Evolutionary conservation across 345 rosid genomes (phyloP).

Genomic region (Acer saccharum): DNA sequence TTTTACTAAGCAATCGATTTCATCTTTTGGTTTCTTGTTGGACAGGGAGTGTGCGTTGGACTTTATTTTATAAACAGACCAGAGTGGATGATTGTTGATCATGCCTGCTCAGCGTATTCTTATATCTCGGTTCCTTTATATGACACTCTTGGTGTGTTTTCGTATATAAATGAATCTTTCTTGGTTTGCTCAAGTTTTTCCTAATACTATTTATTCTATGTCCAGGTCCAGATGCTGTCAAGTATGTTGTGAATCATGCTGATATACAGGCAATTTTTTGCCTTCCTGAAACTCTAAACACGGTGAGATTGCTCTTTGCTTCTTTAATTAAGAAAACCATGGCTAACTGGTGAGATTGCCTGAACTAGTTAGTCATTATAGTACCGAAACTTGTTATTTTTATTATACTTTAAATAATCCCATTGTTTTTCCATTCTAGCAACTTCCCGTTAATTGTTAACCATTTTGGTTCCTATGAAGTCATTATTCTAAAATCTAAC

Average conservation of each 20-base stretch:
- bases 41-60: slow-evolving; percentile 79
- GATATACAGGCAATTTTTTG: slow-evolving; percentile 80
- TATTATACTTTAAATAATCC: not conserved
- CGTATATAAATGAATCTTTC: not conserved
- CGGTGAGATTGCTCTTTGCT: slow-evolving; percentile 49
- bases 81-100: slow-evolving; percentile 92
- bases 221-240: slow-evolving; percentile 91
- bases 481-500: slow-evolving; percentile 7
- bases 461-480: not conserved
- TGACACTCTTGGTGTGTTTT: slow-evolving; percentile 81
- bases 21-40: slow-evolving; percentile 24
- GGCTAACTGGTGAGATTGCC: not conserved
- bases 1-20: not conserved
- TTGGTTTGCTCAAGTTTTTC: slow-evolving; percentile 10
- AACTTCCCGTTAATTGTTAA: not conserved
- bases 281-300: slow-evolving; percentile 71
- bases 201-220: slow-evolving; percentile 19
- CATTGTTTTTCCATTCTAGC: not conserved
- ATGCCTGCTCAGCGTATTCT: slow-evolving; percentile 97
- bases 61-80: slow-evolving; percentile 79
- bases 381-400: slow-evolving; percentile 4
- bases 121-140: slow-evolving; percentile 84
- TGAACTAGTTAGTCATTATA: not conserved
- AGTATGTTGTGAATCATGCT: slow-evolving; percentile 75
- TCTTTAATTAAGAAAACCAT: not conserved